Base-by-base conservation (phyloP, 176 grass and related monocot genomes). In the Aechmea fasciata region DNA sequence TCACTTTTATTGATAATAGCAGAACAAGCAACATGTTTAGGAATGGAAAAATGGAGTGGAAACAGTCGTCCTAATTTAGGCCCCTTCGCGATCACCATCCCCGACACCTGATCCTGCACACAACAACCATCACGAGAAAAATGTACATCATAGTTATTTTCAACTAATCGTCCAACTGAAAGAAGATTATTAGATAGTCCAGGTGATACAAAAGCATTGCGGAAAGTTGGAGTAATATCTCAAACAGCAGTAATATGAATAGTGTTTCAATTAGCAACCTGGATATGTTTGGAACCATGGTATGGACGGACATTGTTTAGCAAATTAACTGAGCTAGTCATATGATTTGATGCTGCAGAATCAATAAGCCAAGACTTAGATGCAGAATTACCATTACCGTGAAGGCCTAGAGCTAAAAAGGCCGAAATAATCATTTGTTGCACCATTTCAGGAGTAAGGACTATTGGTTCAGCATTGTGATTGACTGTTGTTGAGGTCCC, bases 201-300 rank as follows among this genome's bases (percentile, higher is more conserved):
- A 68, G 33, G 41, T 17, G 11, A 51, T 2, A 69, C 47, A 51
- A 69, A 50, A 69, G 7, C 12, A 51, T 52, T 52, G 11, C 13
- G 12, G 51, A 52, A 52, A 52, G 25, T 26, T 26, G 8, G 13
- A 69, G 17, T 50, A 69, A 51, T 18, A 51, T 48, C 9, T 50
- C 67, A 17, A 11, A 69, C 24, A 50, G 13, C 67, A 69, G 67
- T 52, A 52, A 52, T 52, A 11, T 3, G 51, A 10, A 68, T 48
- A 41, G 41, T 68, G n/a, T 47, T 41, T 68, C 65, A 33, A 68
- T 68, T 48, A 48, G 65, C 65, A 48, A 68, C 41, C 25, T 47
- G 26, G 48, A 68, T 68, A 68, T 68, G 26, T 68, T 41, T 1
- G 17, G 52, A 57, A 57, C 52, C 52, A 57, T 17, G 52, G 17